These are phyloP conservation scores for Saccharomycopsis selenospora DNA, from an alignment of 805 yeast genomes.

Conservation along the genomic window DNA sequence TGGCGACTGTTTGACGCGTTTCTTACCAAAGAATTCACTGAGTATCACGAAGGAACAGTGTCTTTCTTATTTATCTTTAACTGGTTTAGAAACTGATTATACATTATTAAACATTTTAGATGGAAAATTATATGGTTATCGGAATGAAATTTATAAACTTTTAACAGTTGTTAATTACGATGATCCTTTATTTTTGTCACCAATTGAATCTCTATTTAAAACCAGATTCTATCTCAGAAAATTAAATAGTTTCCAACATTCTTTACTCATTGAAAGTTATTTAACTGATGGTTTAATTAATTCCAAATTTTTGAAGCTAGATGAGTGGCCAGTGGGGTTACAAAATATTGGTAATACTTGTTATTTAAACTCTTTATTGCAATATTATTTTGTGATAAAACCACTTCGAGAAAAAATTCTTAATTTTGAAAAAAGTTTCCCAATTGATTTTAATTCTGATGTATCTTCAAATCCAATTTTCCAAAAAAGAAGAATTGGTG, in stretches of 20 bases:
- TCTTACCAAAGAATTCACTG: not conserved
- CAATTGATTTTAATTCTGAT: conserved; percentile 4
- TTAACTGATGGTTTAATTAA: conserved; percentile 13
- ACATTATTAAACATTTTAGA: too few species aligned
- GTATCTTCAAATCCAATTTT: conserved; percentile 5
- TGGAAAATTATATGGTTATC: too few species aligned
- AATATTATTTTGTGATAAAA: conserved; percentile 78
- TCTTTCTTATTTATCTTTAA: too few species aligned
- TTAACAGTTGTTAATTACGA: not conserved
- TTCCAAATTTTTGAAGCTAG: conserved; percentile 8
- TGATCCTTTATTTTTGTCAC: not conserved
- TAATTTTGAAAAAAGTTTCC: conserved; percentile 39
- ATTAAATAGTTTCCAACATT: not conserved
- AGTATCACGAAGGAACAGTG: not conserved
- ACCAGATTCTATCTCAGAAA: not conserved
- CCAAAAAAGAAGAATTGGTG: conserved; percentile 72
- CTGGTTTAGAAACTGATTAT: too few species aligned
- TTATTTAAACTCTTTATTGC: conserved; percentile 82
- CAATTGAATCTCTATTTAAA: not conserved
- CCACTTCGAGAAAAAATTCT: conserved; percentile 69
- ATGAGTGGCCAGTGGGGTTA: conserved; percentile 77
- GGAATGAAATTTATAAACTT: too few species aligned
- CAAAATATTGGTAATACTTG: conserved; percentile 96
- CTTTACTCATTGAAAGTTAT: conserved; percentile 2
- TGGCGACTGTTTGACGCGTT: not conserved